These are phyloP conservation scores for Penicillium brasilianum DNA, from an alignment of 2,329 filamentous ascomycete species.

Conservation along the genomic window DNA sequence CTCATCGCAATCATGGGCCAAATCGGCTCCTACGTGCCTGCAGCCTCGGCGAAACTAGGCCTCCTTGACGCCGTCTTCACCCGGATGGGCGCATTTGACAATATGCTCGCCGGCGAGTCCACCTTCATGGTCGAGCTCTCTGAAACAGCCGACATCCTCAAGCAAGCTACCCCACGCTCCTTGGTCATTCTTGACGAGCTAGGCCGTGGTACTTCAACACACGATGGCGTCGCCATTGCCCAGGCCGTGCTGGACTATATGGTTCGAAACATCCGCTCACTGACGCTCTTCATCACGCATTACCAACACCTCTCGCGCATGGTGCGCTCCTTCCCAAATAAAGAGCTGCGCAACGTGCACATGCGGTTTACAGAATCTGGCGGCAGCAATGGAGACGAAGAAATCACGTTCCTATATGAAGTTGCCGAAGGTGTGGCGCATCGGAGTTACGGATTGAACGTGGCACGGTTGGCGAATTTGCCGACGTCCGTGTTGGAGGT, in stretches of 20 bases:
- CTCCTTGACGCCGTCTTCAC: conserved; percentile 92
- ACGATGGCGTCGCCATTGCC: conserved; percentile 95
- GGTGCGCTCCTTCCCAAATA: conserved; percentile 67
- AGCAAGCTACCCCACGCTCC: conserved; percentile 80
- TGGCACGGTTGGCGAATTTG: conserved; percentile 82
- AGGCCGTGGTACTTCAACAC: conserved; percentile 88
- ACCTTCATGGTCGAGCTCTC: conserved; percentile 99
- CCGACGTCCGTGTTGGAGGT: conserved; percentile 77
- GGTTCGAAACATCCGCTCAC: conserved; percentile 71
- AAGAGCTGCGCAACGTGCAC: conserved; percentile 82
- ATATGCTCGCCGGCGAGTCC: conserved; percentile 90
- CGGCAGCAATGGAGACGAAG: conserved; percentile 68
- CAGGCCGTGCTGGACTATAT: conserved; percentile 88
- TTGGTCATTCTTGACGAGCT: conserved; percentile 95
- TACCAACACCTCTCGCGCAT: conserved; percentile 86
- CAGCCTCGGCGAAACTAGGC: conserved; percentile 72
- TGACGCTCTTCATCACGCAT: conserved; percentile 96
- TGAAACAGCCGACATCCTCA: conserved; percentile 89
- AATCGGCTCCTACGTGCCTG: conserved; percentile 92
- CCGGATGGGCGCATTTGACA: conserved; percentile 94
- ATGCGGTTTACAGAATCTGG: conserved; percentile 78
- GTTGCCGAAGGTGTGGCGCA: conserved; percentile 90
- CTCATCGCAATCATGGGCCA: conserved; percentile 93
- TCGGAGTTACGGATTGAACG: conserved; percentile 91
- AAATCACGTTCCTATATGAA: conserved; percentile 94